Conservation (phyloP, 306 rosid species). For the Gleditsia sinensis region DNA sequence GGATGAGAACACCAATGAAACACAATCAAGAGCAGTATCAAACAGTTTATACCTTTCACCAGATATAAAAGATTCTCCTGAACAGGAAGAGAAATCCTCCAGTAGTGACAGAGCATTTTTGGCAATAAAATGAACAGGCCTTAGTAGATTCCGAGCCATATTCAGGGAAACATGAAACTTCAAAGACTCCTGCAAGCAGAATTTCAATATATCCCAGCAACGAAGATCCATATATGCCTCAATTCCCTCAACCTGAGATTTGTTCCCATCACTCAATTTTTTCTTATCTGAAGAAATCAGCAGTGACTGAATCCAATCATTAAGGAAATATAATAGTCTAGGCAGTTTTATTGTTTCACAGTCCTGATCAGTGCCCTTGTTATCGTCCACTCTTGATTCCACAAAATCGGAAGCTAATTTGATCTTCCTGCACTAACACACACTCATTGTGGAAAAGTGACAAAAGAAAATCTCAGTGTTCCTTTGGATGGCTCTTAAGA, state of each 20-base stretch:
- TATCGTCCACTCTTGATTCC: conserved; percentile 42
- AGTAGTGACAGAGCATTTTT: conserved; percentile 51
- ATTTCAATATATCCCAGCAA: conserved; percentile 84
- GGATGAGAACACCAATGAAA: conserved; percentile 72
- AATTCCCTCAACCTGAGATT: conserved; percentile 37
- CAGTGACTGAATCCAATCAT: conserved; percentile 80
- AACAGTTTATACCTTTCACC: conserved; percentile 53
- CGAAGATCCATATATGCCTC: conserved; percentile 66
- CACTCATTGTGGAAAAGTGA: conserved; percentile 3
- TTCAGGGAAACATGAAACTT: conserved; percentile 53
- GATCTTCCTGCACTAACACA: conserved; percentile 75
- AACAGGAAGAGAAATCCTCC: conserved; percentile 29
- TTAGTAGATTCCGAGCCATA: conserved; percentile 65
- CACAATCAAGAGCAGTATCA: conserved; percentile 61
- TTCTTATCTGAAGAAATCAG: conserved; percentile 66
- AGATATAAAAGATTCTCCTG: conserved; percentile 32
- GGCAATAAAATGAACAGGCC: conserved; percentile 54
- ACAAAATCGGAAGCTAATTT: conserved; percentile 68
- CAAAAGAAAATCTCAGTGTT: conserved; percentile 1
- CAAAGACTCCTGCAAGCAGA: conserved; percentile 75
- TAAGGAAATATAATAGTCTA: conserved; percentile 57
- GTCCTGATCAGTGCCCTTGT: conserved; percentile 33
- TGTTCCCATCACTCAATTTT: conserved; percentile 39
- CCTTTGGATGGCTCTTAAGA: not conserved
- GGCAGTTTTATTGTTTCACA: conserved; percentile 59